Conservation (phyloP, 352 stramenopile genomes). For the Globisporangium paroecandrum region DNA sequence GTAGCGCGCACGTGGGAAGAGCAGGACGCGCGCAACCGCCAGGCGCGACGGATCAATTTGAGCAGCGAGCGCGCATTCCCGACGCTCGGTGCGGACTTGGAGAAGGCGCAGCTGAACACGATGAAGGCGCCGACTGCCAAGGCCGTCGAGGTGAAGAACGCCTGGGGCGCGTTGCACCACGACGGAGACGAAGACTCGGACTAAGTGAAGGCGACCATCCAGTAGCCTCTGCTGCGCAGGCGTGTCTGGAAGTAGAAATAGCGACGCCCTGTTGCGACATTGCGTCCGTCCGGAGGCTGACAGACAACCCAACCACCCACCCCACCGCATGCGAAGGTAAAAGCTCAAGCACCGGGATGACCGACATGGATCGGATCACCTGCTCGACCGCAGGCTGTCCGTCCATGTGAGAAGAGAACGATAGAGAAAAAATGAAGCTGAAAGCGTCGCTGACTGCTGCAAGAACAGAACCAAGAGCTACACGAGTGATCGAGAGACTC, state of each 20-base stretch:
- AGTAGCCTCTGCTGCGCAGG: background rate
- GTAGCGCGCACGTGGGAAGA: slow-evolving; percentile 70
- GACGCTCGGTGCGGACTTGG: slow-evolving; percentile 54
- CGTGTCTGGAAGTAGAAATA: slow-evolving; percentile 3
- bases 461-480: background rate
- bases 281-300: background rate
- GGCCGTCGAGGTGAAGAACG: slow-evolving; percentile 70
- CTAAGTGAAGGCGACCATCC: slow-evolving; percentile 20
- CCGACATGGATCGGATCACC: background rate
- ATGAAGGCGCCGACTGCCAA: slow-evolving; percentile 67
- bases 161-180: slow-evolving; percentile 62
- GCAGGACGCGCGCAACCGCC: slow-evolving; percentile 68
- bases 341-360: background rate
- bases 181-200: slow-evolving; percentile 61
- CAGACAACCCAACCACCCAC: background rate
- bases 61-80: slow-evolving; percentile 76
- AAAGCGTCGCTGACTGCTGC: background rate
- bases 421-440: background rate
- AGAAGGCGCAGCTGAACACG: slow-evolving; percentile 45
- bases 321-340: background rate
- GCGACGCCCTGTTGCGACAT: background rate
- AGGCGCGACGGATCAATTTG: slow-evolving; percentile 54
- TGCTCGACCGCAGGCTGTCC: background rate
- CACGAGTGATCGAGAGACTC: background rate
- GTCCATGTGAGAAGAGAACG: background rate